Evolutionary conservation across 176 grass and related monocot species (phyloP).

Genomic region (Bothriochloa decipiens): DNA sequence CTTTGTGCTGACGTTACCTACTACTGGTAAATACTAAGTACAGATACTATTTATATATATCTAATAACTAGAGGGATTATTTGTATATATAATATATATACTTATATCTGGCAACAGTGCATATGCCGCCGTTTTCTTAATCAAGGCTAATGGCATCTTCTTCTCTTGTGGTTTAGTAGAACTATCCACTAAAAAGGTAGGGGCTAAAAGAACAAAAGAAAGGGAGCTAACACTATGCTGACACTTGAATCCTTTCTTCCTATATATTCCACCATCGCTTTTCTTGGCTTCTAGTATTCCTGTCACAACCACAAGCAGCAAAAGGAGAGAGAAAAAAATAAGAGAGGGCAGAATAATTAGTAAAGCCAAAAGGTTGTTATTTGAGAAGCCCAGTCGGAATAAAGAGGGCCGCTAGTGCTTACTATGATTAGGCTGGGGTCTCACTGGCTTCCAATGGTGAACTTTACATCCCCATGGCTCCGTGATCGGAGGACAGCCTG

Average conservation of each 20-base stretch:
- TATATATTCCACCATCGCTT: slow-evolving; percentile 74
- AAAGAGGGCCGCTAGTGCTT: slow-evolving; percentile 49
- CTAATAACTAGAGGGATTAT: slow-evolving; percentile 33
- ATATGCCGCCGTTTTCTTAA: slow-evolving; percentile 35
- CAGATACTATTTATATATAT: slow-evolving; percentile 34
- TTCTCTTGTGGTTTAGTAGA: slow-evolving; percentile 63
- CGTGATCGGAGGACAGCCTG: slow-evolving; percentile 77
- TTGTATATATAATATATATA: slow-evolving; percentile 39
- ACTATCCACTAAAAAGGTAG: slow-evolving; percentile 58
- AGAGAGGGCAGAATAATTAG: slow-evolving; percentile 37
- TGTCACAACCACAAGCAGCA: slow-evolving; percentile 55
- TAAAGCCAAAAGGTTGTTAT: slow-evolving; percentile 37
- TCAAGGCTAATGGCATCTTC: slow-evolving; percentile 60
- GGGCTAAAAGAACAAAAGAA: slow-evolving; percentile 53
- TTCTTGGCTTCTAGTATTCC: slow-evolving; percentile 65
- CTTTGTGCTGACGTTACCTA: not conserved
- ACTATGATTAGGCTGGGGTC: slow-evolving; percentile 76
- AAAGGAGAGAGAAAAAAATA: slow-evolving; percentile 13
- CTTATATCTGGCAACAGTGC: slow-evolving; percentile 34
- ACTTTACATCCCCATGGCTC: slow-evolving; percentile 84
- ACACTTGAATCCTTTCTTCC: slow-evolving; percentile 59
- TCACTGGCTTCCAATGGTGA: slow-evolving; percentile 42
- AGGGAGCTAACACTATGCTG: slow-evolving; percentile 68
- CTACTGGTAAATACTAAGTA: slow-evolving; percentile 36
- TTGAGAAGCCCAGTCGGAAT: slow-evolving; percentile 27